phyloP scores from a whole-genome alignment of 1,284 basidiomycete genomes.

The Pterulicium gracile region DNA sequence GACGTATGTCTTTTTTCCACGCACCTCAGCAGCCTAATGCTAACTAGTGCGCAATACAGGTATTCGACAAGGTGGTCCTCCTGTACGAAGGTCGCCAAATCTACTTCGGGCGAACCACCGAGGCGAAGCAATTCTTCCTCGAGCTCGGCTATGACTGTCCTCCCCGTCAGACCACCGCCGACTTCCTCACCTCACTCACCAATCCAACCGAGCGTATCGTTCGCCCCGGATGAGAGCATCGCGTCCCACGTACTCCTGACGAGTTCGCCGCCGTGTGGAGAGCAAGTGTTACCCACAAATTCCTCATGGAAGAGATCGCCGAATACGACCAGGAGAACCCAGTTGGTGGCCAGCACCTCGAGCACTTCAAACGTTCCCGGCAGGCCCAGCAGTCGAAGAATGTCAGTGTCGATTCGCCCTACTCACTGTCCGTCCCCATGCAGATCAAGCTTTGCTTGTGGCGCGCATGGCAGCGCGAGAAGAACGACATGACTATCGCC shows the following conservation, averaged over 20 bases:
- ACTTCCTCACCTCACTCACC: conserved; percentile 32
- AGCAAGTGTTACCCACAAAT: not conserved
- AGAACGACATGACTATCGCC: conserved; percentile 12
- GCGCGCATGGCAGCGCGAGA: conserved; percentile 43
- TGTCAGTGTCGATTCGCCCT: conserved; percentile 5
- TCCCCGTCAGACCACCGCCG: conserved; percentile 28
- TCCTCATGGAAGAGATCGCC: not conserved
- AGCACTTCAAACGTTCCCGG: conserved; percentile 4
- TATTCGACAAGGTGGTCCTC: conserved; percentile 13
- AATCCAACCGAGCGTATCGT: conserved; percentile 13
- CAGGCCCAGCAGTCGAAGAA: conserved; percentile 6
- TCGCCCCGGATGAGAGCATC: not conserved
- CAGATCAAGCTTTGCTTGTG: conserved; percentile 45
- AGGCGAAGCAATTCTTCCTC: conserved; percentile 33
- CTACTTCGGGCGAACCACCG: conserved; percentile 33
- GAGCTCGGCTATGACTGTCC: conserved; percentile 32
- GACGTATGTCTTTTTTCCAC: conserved; percentile 1
- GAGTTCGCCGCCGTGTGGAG: conserved; percentile 1
- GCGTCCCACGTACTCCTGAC: conserved; percentile 1
- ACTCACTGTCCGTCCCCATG: conserved; percentile 22
- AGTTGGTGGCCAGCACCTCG: conserved; percentile 5
- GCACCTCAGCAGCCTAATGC: not conserved
- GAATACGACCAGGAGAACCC: conserved; percentile 3
- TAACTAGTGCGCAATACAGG: not conserved
- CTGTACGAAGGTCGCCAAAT: conserved; percentile 40